Evolutionary conservation across 768 basidiomycete species (phyloP), one percentile per base, ranked within the genome.

Genomic region (Podaxis mareebaensis): DNA sequence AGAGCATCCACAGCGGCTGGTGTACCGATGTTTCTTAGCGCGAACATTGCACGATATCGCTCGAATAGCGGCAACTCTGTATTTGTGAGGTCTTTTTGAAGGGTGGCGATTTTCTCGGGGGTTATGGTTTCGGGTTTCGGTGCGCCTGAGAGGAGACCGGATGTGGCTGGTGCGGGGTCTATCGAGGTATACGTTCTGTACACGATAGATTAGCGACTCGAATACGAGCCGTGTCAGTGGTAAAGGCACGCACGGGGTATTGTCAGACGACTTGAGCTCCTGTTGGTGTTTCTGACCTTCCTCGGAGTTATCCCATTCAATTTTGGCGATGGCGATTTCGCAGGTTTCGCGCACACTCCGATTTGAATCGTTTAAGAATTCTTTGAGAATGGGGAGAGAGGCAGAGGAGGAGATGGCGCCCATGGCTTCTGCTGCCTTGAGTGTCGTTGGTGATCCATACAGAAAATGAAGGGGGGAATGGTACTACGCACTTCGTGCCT

Each of bases 1-100:
- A 99, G 88, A 5, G 96, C 95, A 65, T 94, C 86, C 4, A 99
- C 91, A 2, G 96, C 96, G 3, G 83, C 84, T 17, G 87, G 81
- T 1, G 90, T 89, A 36, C 92, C 91, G n/a, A 95, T 91, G 73
- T 99, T 97, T 40, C 97, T 86, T 51, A 99, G 83, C 1, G 95
- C 91, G 73, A 99, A 99, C 97, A 99, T 99, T 51, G 97, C 96
- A 11, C 97, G 88, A 73, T 99, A 99, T 28, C 97, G 87, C 68
- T 93, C 87, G 71, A 99, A 99, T 0, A 99, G 85, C 0, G 93
- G 82, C 0, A 91, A 75, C 3, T 76, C 73, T 2, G 78, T 80
- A 71, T 96, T 81, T 22, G 96, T 82, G 1, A 99, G 80, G 12
- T 81, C 84, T 1, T 75, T 68, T 46, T 84, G 83, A 6, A 98